Evolutionary conservation across 1,284 basidiomycete genomes (phyloP), one percentile per base, ranked within the genome.

Genomic region (Pascua sp.): DNA sequence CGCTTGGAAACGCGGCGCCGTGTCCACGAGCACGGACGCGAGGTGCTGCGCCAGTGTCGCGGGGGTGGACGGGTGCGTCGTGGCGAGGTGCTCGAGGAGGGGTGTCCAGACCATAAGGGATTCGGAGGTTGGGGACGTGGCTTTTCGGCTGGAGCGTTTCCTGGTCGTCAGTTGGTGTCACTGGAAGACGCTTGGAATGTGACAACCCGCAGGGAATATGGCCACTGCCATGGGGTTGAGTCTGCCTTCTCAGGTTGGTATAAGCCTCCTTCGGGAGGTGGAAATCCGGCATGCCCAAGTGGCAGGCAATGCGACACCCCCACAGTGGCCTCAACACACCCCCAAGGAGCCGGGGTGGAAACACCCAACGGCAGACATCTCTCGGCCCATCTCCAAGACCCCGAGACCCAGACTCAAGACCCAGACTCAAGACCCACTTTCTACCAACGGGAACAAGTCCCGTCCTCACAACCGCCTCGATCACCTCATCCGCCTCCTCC

Each of bases 401-500:
- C 24, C 10, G 9, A 10, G 15, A 67, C 83, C 63, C 60, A 91
- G 24, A 7, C 24, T 32, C 24, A 3, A 32, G 7, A 3, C 7
- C 24, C 24, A 32, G 4, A 32, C 24, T 32, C 10, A 9, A 10
- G 15, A 67, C 83, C 63, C 60, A 91, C 91, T 86, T 90, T 75
- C 86, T 87, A 0, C 89, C 87, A 2, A 88, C 67, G 4, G 91
- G 90, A 4, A 95, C 86, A 7, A 94, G 77, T 84, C 89, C 68
- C 81, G 84, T 59, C 81, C 83, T 53, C 86, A 69, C 48, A 88
- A 79, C 7, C 69, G 81, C 85, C 57, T 84, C 86, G 0, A 93
- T 73, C n/a, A 79, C 73, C 45, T 89, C 87, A 47, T 90, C 72
- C 37, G 69, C 70, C 62, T 86, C 87, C 62, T 83, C 82, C 43